These are phyloP conservation scores for Lentinus tigrinus DNA, from an alignment of 768 basidiomycete genomes.

Conservation along the genomic window DNA sequence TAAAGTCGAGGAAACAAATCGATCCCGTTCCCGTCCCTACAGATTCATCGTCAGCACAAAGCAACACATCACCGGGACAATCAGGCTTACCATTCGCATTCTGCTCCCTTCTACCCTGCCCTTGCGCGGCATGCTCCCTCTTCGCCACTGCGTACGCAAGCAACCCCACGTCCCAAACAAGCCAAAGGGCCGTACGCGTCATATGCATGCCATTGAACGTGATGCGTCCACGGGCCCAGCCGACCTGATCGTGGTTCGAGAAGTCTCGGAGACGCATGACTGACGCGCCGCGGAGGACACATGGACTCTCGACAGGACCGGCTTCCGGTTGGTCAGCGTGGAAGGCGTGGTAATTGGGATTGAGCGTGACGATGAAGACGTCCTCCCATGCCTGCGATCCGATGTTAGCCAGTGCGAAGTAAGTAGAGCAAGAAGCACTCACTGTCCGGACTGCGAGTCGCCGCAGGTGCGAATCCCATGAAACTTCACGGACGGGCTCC, in stretches of 20 bases:
- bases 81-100: no score
- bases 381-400: constrained; percentile 19
- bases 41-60: no score
- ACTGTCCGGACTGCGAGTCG: constrained; percentile 21
- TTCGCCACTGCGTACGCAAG: constrained; percentile 2
- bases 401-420: not conserved
- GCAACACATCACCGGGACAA: no score
- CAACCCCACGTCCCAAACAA: constrained; percentile 18
- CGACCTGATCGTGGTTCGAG: constrained; percentile 9
- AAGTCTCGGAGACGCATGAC: constrained; percentile 17
- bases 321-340: not conserved
- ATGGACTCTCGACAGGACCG: not conserved
- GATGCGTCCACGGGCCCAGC: not conserved
- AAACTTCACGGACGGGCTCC: constrained; percentile 19
- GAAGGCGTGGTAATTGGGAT: constrained; percentile 10
- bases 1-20: no score
- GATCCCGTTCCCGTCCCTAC: no score
- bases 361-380: constrained; percentile 17
- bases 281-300: not conserved
- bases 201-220: constrained; percentile 18
- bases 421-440: not conserved
- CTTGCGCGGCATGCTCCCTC: not conserved
- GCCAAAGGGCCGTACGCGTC: constrained; percentile 21
- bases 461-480: constrained; percentile 19
- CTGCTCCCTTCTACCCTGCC: not conserved